Conservation (phyloP, 495 filamentous ascomycete species). For the Stereocaulon alpinum region DNA sequence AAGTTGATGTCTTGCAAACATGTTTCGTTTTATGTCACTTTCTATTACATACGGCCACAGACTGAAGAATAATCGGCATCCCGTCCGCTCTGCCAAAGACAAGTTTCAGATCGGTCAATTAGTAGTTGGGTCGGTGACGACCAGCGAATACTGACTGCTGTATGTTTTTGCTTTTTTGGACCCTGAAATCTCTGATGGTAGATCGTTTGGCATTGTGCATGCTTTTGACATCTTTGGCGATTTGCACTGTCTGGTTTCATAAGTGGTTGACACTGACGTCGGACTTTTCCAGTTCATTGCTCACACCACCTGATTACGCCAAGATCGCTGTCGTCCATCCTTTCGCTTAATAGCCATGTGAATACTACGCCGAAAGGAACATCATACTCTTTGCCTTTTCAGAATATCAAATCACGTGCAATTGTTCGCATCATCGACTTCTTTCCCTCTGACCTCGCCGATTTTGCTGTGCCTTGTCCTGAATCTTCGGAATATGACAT, state of each 20-base stretch:
- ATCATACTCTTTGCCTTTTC: conserved; percentile 51
- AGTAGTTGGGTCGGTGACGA: conserved; percentile 29
- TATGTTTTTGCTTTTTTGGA: conserved; percentile 18
- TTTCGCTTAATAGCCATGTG: conserved; percentile 32
- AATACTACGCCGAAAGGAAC: conserved; percentile 35
- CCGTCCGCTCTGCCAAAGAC: conserved; percentile 15
- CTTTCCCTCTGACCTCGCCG: conserved; percentile 56
- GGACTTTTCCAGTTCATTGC: conserved; percentile 27
- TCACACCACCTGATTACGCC: conserved; percentile 24
- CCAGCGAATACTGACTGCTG: conserved; percentile 23
- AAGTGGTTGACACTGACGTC: conserved; percentile 12
- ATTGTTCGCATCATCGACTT: conserved; percentile 73
- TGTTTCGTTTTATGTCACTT: not conserved
- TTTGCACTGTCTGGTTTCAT: not conserved
- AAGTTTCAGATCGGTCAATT: conserved; percentile 25
- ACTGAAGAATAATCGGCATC: conserved; percentile 13
- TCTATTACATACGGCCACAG: not conserved
- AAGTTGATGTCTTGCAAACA: not conserved
- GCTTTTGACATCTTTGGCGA: not conserved
- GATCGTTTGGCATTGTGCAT: not conserved
- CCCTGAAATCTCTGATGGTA: not conserved
- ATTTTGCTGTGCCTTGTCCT: conserved; percentile 54
- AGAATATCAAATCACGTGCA: conserved; percentile 59
- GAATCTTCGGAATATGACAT: conserved; percentile 35
- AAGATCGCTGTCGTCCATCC: conserved; percentile 34